Conservation (phyloP, 2,329 filamentous ascomycete genomes). For the Fusarium sp. region DNA sequence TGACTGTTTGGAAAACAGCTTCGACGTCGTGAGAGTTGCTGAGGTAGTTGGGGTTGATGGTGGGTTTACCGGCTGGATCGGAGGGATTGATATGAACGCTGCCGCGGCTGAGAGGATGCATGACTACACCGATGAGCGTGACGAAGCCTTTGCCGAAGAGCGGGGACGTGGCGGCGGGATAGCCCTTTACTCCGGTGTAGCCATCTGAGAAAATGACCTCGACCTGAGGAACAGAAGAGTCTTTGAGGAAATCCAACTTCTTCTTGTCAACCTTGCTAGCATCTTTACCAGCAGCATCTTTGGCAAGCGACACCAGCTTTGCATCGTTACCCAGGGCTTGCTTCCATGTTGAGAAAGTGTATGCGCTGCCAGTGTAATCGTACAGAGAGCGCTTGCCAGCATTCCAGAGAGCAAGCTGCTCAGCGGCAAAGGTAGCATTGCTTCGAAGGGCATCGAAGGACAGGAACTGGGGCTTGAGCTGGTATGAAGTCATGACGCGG, state of each 20-base stretch:
- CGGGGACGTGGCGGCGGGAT: conserved; percentile 38
- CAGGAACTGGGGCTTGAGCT: conserved; percentile 34
- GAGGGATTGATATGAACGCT: conserved; percentile 35
- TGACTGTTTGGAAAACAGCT: conserved; percentile 45
- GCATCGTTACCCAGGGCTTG: conserved; percentile 25
- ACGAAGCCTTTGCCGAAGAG: conserved; percentile 45
- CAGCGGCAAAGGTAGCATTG: conserved; percentile 23
- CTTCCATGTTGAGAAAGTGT: conserved; percentile 35
- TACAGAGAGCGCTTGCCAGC: conserved; percentile 29
- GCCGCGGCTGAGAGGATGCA: conserved; percentile 63
- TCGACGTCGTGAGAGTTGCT: conserved; percentile 44
- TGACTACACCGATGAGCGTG: conserved; percentile 65
- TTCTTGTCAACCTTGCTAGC: conserved; percentile 47
- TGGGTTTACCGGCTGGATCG: conserved; percentile 27
- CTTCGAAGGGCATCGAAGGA: conserved; percentile 33
- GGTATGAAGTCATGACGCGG: conserved; percentile 47
- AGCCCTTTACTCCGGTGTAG: conserved; percentile 43
- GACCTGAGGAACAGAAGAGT: conserved; percentile 39
- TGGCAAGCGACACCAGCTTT: conserved; percentile 16
- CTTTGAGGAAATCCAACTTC: conserved; percentile 51
- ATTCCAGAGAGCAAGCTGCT: conserved; percentile 32
- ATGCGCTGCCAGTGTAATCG: conserved; percentile 34
- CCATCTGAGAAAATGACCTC: conserved; percentile 45
- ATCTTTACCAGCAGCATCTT: conserved; percentile 40
- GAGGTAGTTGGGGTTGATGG: conserved; percentile 39